Base-by-base conservation (phyloP, 495 filamentous ascomycete genomes). In the Annulohypoxylon bovei region DNA sequence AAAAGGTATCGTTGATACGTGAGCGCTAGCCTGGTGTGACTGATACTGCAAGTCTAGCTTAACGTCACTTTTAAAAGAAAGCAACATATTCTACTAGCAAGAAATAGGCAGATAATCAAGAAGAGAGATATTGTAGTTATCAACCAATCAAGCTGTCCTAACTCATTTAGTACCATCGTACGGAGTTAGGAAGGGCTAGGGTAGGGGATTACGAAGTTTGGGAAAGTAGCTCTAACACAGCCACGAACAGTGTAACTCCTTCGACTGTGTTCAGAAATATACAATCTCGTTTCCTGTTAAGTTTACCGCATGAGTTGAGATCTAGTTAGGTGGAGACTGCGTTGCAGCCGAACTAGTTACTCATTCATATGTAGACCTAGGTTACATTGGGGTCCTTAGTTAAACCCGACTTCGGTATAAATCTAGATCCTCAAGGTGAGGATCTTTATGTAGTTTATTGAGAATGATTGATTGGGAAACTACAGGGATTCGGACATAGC, bases 301-400 rank as follows among this genome's bases (percentile, higher is more conserved):
- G 4, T 16, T 42, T 18, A 42, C 39, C 16, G 39, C n/a, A 18
- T 42, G 39, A n/a, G n/a, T n/a, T n/a, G n/a, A n/a, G n/a, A n/a
- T n/a, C n/a, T n/a, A 4, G 12, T 42, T 78, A 91, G 32, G 76
- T 76, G 53, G 81, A 74, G 0, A 82, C 81, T 28, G 76, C 73
- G 62, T 81, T 68, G 80, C 83, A 84, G 32, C 61, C 79, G 16
- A 14, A 52, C 22, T 7, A 53, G 7, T 22, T 23, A 23, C 42
- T 32, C 27, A n/a, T n/a, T n/a, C n/a, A n/a, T n/a, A n/a, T n/a
- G n/a, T n/a, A 33, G 37, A 40, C 14, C 4, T 40, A 40, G 39
- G 39, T 42, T 42, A 42, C 39, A 42, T 42, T 42, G 39, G 39
- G 39, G 39, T 20, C 39, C 39, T 42, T 12, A 7, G 5, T 20